phyloP scores from a whole-genome alignment of 1,139 yeast species.

The Candida tropicalis region DNA sequence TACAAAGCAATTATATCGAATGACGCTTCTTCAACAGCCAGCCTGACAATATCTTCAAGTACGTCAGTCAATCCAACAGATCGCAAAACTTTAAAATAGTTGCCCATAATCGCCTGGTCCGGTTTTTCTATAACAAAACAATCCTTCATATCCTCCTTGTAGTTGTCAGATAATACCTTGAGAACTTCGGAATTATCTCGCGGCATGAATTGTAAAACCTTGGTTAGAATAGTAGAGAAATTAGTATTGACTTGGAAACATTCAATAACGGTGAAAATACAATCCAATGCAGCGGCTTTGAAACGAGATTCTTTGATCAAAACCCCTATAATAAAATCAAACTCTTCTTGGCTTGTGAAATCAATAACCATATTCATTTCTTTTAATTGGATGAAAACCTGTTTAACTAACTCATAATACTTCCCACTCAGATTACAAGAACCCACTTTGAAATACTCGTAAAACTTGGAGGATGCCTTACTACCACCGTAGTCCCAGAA shows the following conservation, averaged over 20 bases:
- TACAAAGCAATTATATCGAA: constrained; percentile 10
- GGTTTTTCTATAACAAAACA: neutral
- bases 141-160: neutral
- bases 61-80: constrained; percentile 6
- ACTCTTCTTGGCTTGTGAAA: constrained; percentile 12
- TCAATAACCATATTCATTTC: constrained; percentile 10
- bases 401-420: constrained; percentile 38
- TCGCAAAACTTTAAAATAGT: constrained; percentile 10
- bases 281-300: constrained; percentile 13
- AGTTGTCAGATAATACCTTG: neutral
- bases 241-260: constrained; percentile 8
- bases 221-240: constrained; percentile 1
- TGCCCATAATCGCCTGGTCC: constrained; percentile 5
- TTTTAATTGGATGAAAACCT: constrained; percentile 6
- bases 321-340: constrained; percentile 6
- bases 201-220: constrained; percentile 5
- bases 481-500: constrained; percentile 57
- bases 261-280: constrained; percentile 5
- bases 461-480: constrained; percentile 42
- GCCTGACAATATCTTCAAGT: constrained; percentile 22
- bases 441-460: constrained; percentile 52
- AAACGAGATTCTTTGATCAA: constrained; percentile 13
- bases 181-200: constrained; percentile 5
- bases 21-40: constrained; percentile 18
- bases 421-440: constrained; percentile 53